Conservation (phyloP, 1,139 yeast genomes). For the Candida glucosophila region DNA sequence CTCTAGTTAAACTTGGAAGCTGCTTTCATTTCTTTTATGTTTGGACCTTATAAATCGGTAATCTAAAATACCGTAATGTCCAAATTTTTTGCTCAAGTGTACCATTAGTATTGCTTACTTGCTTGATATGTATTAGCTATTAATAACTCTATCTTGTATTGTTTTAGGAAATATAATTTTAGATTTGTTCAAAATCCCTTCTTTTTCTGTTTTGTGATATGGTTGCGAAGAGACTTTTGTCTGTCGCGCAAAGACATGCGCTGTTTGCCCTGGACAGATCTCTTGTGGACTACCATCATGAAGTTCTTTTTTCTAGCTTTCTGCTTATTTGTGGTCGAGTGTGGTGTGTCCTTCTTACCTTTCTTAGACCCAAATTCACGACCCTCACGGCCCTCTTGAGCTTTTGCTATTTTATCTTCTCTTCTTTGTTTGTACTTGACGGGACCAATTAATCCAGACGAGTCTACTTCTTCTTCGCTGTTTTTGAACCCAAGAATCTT, state of each 20-base stretch:
- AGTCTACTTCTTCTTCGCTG: constrained; percentile 78
- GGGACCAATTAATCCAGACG: constrained; percentile 70
- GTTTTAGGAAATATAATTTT: constrained; percentile 1
- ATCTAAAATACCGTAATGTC: too few relatives aligned
- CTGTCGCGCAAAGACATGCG: constrained; percentile 84
- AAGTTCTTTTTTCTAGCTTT: constrained; percentile 98
- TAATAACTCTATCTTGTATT: neutral
- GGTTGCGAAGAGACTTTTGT: constrained; percentile 80
- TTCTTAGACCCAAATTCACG: constrained; percentile 85
- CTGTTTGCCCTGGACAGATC: constrained; percentile 88
- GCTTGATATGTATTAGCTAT: constrained; percentile 1
- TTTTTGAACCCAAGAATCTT: constrained; percentile 56
- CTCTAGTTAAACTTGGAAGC: too few relatives aligned
- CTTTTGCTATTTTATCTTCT: constrained; percentile 84
- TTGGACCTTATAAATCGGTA: too few relatives aligned
- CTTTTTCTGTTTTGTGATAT: constrained; percentile 82
- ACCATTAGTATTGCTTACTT: too few relatives aligned
- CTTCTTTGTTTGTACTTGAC: constrained; percentile 77
- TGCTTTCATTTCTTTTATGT: too few relatives aligned
- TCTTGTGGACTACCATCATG: constrained; percentile 96
- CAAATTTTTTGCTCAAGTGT: too few relatives aligned
- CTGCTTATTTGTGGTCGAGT: constrained; percentile 90
- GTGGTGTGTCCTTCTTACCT: constrained; percentile 72
- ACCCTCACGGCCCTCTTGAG: constrained; percentile 87
- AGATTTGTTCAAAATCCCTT: constrained; percentile 42